Percentiles rank a stretch among this genome's conserved stretches.
Conservation (phyloP, 352 stramenopile genomes). For the Globisporangium cystogenes region DNA sequence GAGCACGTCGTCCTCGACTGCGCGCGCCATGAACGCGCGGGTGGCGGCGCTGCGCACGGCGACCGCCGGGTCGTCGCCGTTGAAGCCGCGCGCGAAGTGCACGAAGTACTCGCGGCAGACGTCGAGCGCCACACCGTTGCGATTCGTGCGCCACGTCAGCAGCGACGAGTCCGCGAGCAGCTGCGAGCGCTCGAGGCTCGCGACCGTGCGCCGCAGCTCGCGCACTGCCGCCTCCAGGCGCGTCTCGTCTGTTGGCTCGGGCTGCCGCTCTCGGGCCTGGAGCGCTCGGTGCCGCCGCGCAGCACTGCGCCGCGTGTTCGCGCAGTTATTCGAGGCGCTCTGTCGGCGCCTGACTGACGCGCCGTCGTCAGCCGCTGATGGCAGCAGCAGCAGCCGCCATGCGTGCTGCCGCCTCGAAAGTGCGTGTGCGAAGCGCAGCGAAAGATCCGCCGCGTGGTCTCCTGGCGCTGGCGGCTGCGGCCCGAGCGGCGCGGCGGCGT, state of each 20-base stretch:
- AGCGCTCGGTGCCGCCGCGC: background rate
- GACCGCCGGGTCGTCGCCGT: slow-evolving; percentile 28
- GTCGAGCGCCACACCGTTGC: slow-evolving; percentile 27
- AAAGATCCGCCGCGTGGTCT: slow-evolving; percentile 12
- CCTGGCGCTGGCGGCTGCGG: no score
- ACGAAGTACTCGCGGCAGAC: slow-evolving; percentile 38
- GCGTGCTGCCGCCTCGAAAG: slow-evolving; percentile 24
- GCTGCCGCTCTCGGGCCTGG: background rate
- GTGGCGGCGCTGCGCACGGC: slow-evolving; percentile 4
- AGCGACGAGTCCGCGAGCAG: slow-evolving; percentile 31
- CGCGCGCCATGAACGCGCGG: slow-evolving; percentile 26
- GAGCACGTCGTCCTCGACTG: slow-evolving; percentile 29
- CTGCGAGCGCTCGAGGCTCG: slow-evolving; percentile 26
- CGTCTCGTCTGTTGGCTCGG: slow-evolving; percentile 3
- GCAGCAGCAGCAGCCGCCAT: slow-evolving; percentile 2
- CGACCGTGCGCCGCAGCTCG: slow-evolving; percentile 29
- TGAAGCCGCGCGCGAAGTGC: slow-evolving; percentile 21
- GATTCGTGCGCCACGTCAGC: slow-evolving; percentile 37
- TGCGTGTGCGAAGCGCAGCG: slow-evolving; percentile 32
- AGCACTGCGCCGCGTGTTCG: slow-evolving; percentile 10
- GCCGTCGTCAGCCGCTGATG: no score
- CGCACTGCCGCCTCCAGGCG: slow-evolving; percentile 14
- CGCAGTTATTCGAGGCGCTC: slow-evolving; percentile 25
- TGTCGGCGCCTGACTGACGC: background rate
- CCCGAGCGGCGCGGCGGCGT: no score